Evolutionary conservation across 345 rosid species (phyloP).

Genomic region (Euphorbia peplus): DNA sequence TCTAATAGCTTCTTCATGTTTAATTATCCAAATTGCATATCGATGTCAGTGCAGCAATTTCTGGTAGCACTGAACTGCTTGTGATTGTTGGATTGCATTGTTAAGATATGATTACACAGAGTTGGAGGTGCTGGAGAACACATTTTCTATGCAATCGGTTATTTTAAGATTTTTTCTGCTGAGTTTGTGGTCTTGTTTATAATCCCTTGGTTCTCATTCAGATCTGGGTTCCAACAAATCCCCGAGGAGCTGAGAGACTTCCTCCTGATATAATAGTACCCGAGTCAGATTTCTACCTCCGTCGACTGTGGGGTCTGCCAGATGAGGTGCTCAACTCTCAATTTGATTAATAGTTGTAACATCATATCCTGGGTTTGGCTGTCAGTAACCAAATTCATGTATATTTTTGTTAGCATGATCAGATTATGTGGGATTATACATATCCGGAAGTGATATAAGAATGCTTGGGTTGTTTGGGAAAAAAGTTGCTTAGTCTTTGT

Average conservation of each 20-base stretch:
- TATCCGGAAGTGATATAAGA: background rate
- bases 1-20: background rate
- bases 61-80: background rate
- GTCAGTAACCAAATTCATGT: background rate
- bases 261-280: conserved; percentile 72
- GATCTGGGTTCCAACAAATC: conserved; percentile 95
- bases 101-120: background rate
- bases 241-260: conserved; percentile 87
- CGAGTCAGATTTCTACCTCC: conserved; percentile 76
- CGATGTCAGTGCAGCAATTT: background rate
- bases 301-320: conserved; percentile 79
- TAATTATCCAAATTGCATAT: background rate
- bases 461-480: background rate
- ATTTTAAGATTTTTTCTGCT: background rate
- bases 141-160: too few species aligned
- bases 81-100: background rate
- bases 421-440: background rate
- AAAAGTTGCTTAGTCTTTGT: conserved; percentile 5
- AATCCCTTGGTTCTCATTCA: conserved; percentile 29
- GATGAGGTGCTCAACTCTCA: conserved; percentile 52
- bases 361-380: background rate
- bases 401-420: background rate
- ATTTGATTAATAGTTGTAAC: background rate
- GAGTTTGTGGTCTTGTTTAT: conserved; percentile 5
- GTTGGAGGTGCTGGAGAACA: background rate